These are phyloP conservation scores for Ophiostoma ips DNA, from an alignment of 2,329 filamentous ascomycete species.

Conservation along the genomic window DNA sequence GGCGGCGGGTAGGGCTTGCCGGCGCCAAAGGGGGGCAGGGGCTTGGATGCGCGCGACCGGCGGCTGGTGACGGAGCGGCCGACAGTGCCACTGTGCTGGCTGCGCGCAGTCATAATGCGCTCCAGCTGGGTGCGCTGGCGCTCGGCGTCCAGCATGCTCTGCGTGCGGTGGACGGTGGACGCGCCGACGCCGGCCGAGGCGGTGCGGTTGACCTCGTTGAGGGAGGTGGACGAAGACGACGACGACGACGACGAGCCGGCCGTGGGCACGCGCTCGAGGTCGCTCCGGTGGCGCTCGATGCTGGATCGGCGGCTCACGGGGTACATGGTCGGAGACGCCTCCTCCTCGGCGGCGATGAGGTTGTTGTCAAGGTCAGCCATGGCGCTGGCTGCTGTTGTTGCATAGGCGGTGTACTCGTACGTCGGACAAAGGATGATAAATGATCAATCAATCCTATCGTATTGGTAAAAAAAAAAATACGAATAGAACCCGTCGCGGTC, in stretches of 20 bases:
- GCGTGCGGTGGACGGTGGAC: conserved; percentile 42
- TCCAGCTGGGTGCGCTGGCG: conserved; percentile 54
- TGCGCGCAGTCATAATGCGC: conserved; percentile 56
- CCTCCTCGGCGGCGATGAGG: conserved; percentile 38
- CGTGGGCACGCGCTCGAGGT: conserved; percentile 47
- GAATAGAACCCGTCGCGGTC: too few species aligned
- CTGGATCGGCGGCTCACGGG: conserved; percentile 13
- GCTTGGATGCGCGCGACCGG: conserved; percentile 31
- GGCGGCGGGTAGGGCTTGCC: conserved; percentile 63
- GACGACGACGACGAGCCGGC: conserved; percentile 37
- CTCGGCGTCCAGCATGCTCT: conserved; percentile 54
- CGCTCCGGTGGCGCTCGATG: conserved; percentile 25
- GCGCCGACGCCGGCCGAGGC: conserved; percentile 18
- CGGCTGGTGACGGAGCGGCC: conserved; percentile 33
- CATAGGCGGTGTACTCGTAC: too few species aligned
- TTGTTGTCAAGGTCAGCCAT: conserved; percentile 41
- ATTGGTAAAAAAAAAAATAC: too few species aligned
- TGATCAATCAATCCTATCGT: too few species aligned
- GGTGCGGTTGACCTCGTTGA: conserved; percentile 9
- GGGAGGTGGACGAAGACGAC: conserved; percentile 29
- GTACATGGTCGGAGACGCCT: conserved; percentile 29
- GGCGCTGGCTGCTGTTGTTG: conserved; percentile 18
- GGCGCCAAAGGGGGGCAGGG: conserved; percentile 54
- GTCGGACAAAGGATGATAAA: too few species aligned
- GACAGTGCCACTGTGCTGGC: conserved; percentile 61